Percentiles rank a stretch among this genome's conserved stretches.
These are phyloP conservation scores for Tricholoma sp. DNA, from an alignment of 768 basidiomycete species.

Conservation along the genomic window DNA sequence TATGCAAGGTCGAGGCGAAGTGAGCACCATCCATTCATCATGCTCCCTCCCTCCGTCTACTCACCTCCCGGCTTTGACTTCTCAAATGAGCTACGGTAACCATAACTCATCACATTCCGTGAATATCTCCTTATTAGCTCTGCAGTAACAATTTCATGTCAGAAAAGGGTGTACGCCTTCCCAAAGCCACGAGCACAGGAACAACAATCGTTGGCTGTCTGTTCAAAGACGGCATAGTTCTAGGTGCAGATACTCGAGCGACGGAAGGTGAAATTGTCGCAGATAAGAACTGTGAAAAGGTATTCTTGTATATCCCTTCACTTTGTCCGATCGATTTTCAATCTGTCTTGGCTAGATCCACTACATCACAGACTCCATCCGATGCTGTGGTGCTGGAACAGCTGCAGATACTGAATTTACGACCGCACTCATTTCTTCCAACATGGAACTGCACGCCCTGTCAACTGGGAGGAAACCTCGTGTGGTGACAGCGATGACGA, in stretches of 20 bases:
- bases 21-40: conserved; percentile 14
- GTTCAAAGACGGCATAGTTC: conserved; percentile 86
- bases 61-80: conserved; percentile 68
- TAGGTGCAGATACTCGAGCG: conserved; percentile 96
- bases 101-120: background rate
- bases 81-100: conserved; percentile 65
- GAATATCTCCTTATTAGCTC: background rate
- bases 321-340: background rate
- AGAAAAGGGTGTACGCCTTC: conserved; percentile 65
- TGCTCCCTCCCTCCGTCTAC: conserved; percentile 46
- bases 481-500: conserved; percentile 98
- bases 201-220: conserved; percentile 98
- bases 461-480: conserved; percentile 88
- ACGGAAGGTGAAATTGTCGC: conserved; percentile 93
- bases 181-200: conserved; percentile 87
- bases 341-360: conserved; percentile 65
- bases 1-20: conserved; percentile 8
- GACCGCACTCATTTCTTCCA: conserved; percentile 92
- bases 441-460: conserved; percentile 89
- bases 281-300: conserved; percentile 99
- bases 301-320: conserved; percentile 25
- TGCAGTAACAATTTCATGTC: conserved; percentile 67
- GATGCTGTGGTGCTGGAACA: conserved; percentile 98
- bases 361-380: conserved; percentile 90
- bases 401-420: conserved; percentile 98